Percentiles rank a stretch among this genome's conserved stretches.
phyloP scores from a whole-genome alignment of 108 stramenopile genomes.

The Chaetoceros tenuissimus region DNA sequence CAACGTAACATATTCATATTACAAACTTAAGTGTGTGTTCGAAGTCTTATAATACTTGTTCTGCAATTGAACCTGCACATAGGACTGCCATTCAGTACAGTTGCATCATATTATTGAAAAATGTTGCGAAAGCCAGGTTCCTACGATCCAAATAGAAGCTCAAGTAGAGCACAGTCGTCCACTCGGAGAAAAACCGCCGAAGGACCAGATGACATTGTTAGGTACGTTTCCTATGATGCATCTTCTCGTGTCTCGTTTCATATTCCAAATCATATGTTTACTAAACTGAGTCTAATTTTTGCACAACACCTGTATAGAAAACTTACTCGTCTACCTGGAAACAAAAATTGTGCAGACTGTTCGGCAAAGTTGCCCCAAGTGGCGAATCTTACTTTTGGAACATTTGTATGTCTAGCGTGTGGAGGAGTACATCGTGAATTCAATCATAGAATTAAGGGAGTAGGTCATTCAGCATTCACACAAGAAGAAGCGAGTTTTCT shows the following conservation, averaged over 20 bases:
- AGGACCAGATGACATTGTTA: conserved; percentile 21
- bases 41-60: too few species aligned
- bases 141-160: conserved; percentile 6
- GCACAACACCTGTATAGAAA: too few species aligned
- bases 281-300: too few species aligned
- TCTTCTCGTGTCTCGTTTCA: too few species aligned
- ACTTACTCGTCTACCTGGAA: conserved; percentile 45
- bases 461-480: conserved; percentile 74
- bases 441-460: conserved; percentile 66
- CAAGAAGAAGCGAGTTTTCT: conserved; percentile 48
- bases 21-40: too few species aligned
- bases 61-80: too few species aligned
- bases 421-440: conserved; percentile 76
- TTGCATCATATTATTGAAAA: neutral
- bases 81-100: too few species aligned
- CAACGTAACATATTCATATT: too few species aligned
- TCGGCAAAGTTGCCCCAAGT: conserved; percentile 58
- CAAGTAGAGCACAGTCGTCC: conserved; percentile 3
- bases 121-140: conserved; percentile 35
- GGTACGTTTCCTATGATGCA: too few species aligned
- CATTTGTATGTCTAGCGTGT: conserved; percentile 72
- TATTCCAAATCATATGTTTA: too few species aligned
- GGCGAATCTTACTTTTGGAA: conserved; percentile 64
- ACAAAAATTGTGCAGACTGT: conserved; percentile 80
- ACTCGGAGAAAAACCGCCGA: conserved; percentile 14